phyloP scores from a whole-genome alignment of 1,284 basidiomycete species.

The Apiotrichum sp. region DNA sequence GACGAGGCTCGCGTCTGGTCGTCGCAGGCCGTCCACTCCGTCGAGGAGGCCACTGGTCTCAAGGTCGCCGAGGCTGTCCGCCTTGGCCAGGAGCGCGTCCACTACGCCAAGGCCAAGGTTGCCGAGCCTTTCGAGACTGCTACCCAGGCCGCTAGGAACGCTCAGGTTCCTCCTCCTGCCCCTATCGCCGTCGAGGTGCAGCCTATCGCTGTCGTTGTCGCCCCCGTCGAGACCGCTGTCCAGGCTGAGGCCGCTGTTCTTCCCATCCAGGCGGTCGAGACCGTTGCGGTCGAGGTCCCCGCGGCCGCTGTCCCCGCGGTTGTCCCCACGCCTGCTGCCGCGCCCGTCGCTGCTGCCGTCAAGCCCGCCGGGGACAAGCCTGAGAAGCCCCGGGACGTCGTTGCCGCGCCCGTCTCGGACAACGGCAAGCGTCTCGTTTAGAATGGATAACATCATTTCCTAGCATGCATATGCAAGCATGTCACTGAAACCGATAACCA shows the following conservation, averaged over 20 bases:
- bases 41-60: slow-evolving; percentile 66
- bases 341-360: not conserved
- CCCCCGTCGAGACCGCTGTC: slow-evolving; percentile 15
- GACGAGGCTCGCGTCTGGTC: slow-evolving; percentile 42
- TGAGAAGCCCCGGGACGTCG: slow-evolving; percentile 9
- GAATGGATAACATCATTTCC: slow-evolving; percentile 1
- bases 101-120: slow-evolving; percentile 11
- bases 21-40: slow-evolving; percentile 52
- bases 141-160: not conserved
- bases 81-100: slow-evolving; percentile 33
- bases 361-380: not conserved
- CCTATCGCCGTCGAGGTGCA: not conserved
- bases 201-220: slow-evolving; percentile 33
- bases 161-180: not conserved
- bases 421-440: slow-evolving; percentile 28
- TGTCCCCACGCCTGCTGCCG: not conserved
- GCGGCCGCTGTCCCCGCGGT: not conserved
- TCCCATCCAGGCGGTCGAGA: not conserved
- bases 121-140: not conserved
- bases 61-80: slow-evolving; percentile 62
- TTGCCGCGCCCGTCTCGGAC: slow-evolving; percentile 2
- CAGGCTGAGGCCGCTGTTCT: not conserved
- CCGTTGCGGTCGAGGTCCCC: not conserved
- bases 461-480: slow-evolving; percentile 14
- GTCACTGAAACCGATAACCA: not conserved